phyloP scores from a whole-genome alignment of 2,329 filamentous ascomycete genomes.

The Fusarium metavorans region DNA sequence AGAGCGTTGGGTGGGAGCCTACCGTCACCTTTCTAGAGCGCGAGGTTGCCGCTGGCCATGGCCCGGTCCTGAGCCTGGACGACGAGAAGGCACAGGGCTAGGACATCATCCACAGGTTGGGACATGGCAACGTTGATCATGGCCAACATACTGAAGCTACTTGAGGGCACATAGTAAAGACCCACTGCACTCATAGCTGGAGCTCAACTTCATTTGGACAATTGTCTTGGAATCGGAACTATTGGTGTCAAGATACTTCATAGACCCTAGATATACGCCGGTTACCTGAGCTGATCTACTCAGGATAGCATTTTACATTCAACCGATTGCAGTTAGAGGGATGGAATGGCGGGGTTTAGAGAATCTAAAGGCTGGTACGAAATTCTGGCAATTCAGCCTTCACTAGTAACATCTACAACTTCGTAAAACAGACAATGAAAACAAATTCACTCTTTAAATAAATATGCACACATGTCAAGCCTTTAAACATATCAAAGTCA shows the following conservation, averaged over 20 bases:
- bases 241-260: background rate
- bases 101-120: background rate
- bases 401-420: background rate
- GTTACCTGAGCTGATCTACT: background rate
- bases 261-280: background rate
- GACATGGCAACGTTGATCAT: background rate
- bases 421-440: background rate
- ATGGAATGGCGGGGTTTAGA: background rate
- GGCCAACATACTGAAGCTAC: background rate
- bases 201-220: background rate
- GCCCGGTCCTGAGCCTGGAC: background rate
- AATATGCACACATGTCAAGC: background rate
- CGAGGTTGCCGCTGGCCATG: background rate
- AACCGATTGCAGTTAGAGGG: background rate
- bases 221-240: background rate
- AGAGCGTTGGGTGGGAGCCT: constrained; percentile 46
- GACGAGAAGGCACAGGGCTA: background rate
- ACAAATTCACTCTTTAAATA: background rate
- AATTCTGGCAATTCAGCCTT: background rate
- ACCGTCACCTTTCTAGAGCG: background rate
- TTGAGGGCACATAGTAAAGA: background rate
- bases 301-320: background rate
- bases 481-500: background rate
- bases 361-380: background rate
- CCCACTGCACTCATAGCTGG: background rate